A percentile compares a stretch with the other conserved stretches of the same genome.
Conservation (phyloP, 768 basidiomycete genomes). For the Baorangia bicolor region DNA sequence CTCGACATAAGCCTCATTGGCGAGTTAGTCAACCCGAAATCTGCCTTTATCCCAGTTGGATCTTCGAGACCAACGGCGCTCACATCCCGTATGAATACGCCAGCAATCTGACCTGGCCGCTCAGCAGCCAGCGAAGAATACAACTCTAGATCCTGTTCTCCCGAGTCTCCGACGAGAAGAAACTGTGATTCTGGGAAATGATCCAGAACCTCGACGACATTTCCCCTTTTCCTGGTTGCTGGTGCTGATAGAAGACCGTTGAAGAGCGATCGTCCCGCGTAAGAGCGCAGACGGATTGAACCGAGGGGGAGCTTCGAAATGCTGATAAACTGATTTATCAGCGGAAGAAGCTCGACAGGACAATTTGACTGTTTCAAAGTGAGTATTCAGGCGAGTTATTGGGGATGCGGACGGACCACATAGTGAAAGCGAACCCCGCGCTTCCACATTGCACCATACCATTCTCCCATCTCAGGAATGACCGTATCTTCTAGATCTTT, state of each 20-base stretch:
- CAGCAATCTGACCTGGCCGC: constrained; percentile 66
- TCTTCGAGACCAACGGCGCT: constrained; percentile 48
- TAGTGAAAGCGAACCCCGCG: constrained; percentile 83
- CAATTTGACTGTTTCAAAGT: constrained; percentile 69
- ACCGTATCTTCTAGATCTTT: constrained; percentile 75
- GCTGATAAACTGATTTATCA: constrained; percentile 73
- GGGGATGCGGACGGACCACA: constrained; percentile 56
- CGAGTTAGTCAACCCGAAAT: not conserved
- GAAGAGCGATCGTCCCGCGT: constrained; percentile 80
- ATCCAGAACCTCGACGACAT: constrained; percentile 75
- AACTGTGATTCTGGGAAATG: constrained; percentile 74
- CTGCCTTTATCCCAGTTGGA: constrained; percentile 50
- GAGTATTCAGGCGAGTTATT: not conserved
- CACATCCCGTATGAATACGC: constrained; percentile 83
- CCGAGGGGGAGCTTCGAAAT: constrained; percentile 69
- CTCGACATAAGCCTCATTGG: constrained; percentile 7
- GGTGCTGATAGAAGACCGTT: constrained; percentile 80
- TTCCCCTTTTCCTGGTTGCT: constrained; percentile 77
- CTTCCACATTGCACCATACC: constrained; percentile 69
- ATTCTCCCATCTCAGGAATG: constrained; percentile 81
- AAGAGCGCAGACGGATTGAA: constrained; percentile 81
- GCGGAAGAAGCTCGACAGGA: constrained; percentile 80
- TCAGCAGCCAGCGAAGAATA: constrained; percentile 76
- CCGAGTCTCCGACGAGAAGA: constrained; percentile 87
- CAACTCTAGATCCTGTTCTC: constrained; percentile 93